These are phyloP conservation scores for Alternaria sp. DNA, from an alignment of 2,329 filamentous ascomycete genomes.

Conservation along the genomic window DNA sequence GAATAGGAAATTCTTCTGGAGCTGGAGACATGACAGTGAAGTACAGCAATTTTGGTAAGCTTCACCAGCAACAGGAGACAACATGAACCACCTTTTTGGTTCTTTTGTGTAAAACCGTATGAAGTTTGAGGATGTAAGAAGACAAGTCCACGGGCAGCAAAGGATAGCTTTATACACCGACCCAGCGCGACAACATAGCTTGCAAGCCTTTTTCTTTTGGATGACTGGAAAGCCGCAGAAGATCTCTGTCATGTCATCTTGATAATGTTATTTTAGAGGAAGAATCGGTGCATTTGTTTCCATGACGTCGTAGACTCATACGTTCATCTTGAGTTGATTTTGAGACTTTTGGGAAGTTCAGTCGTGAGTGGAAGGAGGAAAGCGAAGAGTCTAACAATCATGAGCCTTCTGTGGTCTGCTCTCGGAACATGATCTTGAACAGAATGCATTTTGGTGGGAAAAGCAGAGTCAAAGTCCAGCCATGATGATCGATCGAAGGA, in stretches of 20 bases:
- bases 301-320: too few species aligned
- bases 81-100: not conserved
- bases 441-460: not conserved
- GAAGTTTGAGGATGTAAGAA: not conserved
- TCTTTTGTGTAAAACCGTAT: not conserved
- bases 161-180: not conserved
- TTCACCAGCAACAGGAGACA: not conserved
- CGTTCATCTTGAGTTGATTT: too few species aligned
- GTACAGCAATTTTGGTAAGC: not conserved
- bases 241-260: not conserved
- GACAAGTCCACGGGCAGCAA: not conserved
- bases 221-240: not conserved
- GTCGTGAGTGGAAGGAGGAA: not conserved
- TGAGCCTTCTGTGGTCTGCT: not conserved
- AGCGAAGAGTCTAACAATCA: not conserved
- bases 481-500: fast-evolving
- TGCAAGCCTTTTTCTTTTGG: not conserved
- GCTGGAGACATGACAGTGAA: not conserved
- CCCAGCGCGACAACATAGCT: not conserved
- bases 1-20: not conserved
- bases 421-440: not conserved
- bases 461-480: not conserved
- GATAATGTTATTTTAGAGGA: not conserved
- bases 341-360: not conserved
- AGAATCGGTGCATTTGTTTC: not conserved